Evolutionary conservation across 352 stramenopile species (phyloP).

Genomic region (Pythium coloratum): DNA sequence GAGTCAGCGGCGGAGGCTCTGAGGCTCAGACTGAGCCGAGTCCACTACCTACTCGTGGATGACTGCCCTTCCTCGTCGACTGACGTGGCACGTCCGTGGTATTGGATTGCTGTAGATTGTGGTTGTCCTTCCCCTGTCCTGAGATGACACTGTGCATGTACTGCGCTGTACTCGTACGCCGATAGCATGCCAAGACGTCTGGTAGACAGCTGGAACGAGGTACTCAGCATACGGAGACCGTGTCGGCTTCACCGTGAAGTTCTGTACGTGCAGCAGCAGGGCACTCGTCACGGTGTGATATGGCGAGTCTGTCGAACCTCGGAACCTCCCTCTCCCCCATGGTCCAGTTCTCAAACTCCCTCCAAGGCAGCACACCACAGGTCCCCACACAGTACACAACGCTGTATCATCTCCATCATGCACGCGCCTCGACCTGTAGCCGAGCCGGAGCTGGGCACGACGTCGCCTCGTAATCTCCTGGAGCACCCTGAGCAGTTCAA

Average conservation of each 20-base stretch:
- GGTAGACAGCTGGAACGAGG: not conserved
- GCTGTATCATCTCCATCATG: not conserved
- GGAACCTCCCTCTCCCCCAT: not conserved
- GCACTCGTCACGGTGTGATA: not conserved
- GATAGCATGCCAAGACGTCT: not conserved
- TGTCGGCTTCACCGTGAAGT: not conserved
- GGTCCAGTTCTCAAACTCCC: not conserved
- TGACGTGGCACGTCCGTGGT: not conserved
- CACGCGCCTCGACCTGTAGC: too few relatives aligned
- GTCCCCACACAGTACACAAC: not conserved
- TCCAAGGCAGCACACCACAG: not conserved
- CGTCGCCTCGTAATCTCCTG: not conserved
- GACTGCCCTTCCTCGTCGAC: not conserved
- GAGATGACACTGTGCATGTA: not conserved
- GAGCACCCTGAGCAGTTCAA: constrained; percentile 4
- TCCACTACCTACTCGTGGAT: too few relatives aligned
- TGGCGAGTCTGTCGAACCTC: not conserved
- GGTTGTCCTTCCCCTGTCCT: not conserved
- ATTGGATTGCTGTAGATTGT: not conserved
- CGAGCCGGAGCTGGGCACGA: not conserved
- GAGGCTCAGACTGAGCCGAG: too few relatives aligned
- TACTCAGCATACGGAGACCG: not conserved
- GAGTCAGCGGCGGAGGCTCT: not conserved
- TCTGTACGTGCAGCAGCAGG: not conserved
- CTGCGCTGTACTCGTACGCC: too few relatives aligned